phyloP scores from a whole-genome alignment of 148 eudicot genomes.

The Nepenthes gracilis region DNA sequence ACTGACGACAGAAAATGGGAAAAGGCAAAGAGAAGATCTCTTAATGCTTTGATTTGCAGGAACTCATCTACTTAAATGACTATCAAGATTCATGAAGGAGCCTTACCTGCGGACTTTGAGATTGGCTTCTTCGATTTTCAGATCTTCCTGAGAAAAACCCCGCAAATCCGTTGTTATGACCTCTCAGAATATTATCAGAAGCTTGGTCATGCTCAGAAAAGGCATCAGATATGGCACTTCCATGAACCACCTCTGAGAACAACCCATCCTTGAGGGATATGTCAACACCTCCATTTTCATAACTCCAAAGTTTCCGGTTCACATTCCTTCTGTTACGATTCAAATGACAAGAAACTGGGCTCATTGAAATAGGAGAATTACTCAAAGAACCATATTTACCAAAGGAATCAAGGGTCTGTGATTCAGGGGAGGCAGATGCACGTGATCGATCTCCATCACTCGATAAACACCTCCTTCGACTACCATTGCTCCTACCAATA shows the following conservation, averaged over 20 bases:
- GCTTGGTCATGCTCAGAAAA: conserved; percentile 28
- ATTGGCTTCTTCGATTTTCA: conserved; percentile 28
- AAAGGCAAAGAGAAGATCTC: too few species aligned
- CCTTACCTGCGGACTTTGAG: conserved; percentile 89
- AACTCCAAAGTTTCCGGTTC: conserved; percentile 54
- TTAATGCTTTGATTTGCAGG: too few species aligned
- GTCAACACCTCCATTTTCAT: conserved; percentile 55
- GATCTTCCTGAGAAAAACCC: conserved; percentile 42
- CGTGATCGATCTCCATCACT: conserved; percentile 41
- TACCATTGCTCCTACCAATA: conserved; percentile 23
- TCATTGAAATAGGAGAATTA: conserved; percentile 51
- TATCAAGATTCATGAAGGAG: background rate
- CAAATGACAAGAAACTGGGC: conserved; percentile 27
- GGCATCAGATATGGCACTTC: conserved; percentile 16
- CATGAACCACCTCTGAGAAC: conserved; percentile 41
- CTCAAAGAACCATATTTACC: conserved; percentile 37
- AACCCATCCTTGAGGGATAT: conserved; percentile 75
- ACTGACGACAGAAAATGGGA: too few species aligned
- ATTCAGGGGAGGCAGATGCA: conserved; percentile 64
- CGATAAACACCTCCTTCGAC: conserved; percentile 27
- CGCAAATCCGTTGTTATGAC: conserved; percentile 41
- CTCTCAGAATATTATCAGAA: conserved; percentile 11
- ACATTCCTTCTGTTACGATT: conserved; percentile 26
- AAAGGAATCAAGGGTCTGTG: conserved; percentile 57
- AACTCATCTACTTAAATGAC: too few species aligned